phyloP scores from a whole-genome alignment of 148 eudicot genomes.

The Rhododendron williamsianum region DNA sequence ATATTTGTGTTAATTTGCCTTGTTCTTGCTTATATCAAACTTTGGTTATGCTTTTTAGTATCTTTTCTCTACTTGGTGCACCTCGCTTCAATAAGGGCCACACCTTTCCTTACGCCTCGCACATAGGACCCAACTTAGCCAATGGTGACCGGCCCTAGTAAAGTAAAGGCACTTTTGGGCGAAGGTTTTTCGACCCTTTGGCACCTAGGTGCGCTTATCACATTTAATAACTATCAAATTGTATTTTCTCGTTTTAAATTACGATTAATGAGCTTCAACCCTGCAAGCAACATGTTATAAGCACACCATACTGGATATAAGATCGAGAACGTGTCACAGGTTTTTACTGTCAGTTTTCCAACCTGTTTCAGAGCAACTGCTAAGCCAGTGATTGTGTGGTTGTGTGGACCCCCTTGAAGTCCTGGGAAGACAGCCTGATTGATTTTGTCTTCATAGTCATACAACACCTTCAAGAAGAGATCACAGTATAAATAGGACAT shows the following conservation, averaged over 20 bases:
- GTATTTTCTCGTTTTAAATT: background rate
- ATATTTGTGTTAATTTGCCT: background rate
- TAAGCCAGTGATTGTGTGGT: constrained; percentile 90
- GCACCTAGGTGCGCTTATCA: background rate
- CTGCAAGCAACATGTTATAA: background rate
- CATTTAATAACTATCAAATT: background rate
- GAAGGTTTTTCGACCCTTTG: background rate
- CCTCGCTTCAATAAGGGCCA: background rate
- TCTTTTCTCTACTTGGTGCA: background rate
- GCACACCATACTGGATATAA: background rate
- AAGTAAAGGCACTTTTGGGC: too few species aligned
- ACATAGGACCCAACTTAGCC: background rate
- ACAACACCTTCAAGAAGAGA: constrained; percentile 54
- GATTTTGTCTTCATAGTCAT: constrained; percentile 93
- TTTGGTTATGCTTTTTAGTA: background rate
- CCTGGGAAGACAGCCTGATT: constrained; percentile 98
- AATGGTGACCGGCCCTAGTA: too few species aligned
- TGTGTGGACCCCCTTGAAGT: constrained; percentile 99
- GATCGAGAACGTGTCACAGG: background rate
- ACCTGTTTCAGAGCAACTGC: constrained; percentile 99
- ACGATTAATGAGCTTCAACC: background rate
- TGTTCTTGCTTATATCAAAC: background rate
- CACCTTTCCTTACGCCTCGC: background rate
- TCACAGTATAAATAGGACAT: background rate
- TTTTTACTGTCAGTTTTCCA: background rate